phyloP scores from a whole-genome alignment of 257 asterid species.

The Striga asiatica region DNA sequence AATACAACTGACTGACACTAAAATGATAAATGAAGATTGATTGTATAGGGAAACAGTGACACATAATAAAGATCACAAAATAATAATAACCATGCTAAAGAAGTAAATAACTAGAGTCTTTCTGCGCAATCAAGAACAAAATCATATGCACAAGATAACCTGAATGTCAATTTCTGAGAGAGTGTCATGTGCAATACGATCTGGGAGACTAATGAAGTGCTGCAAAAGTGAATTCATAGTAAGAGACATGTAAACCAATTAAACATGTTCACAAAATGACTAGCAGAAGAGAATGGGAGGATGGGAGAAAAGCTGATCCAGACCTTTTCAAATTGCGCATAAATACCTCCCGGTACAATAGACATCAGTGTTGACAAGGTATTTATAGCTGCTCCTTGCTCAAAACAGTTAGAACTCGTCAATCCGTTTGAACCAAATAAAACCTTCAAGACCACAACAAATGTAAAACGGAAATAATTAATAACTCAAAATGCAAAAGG shows the following conservation, averaged over 20 bases:
- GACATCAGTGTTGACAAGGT: slow-evolving; percentile 80
- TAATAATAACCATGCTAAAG: background rate
- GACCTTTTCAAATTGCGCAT: slow-evolving; percentile 85
- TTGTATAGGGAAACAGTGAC: background rate
- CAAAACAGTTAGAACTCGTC: slow-evolving; percentile 54
- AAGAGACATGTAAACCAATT: slow-evolving; percentile 12
- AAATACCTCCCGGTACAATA: slow-evolving; percentile 71
- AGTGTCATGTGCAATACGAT: slow-evolving; percentile 53
- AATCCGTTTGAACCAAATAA: slow-evolving; percentile 67
- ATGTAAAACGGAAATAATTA: background rate
- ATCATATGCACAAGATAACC: slow-evolving; percentile 27
- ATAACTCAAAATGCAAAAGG: background rate
- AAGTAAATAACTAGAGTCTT: background rate
- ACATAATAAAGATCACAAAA: background rate
- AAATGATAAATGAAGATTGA: background rate
- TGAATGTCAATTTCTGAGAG: slow-evolving; percentile 78
- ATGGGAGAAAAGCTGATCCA: slow-evolving; percentile 9
- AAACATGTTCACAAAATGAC: slow-evolving; percentile 1
- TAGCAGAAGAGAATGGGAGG: slow-evolving; percentile 10
- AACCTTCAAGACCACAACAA: slow-evolving; percentile 35
- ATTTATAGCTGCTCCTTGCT: slow-evolving; percentile 69
- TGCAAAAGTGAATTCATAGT: slow-evolving; percentile 27
- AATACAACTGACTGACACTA: slow-evolving; percentile 4
- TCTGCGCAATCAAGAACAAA: background rate
- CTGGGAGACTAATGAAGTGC: slow-evolving; percentile 71